Percentiles rank a stretch among this genome's conserved stretches.
Conservation (phyloP, 2,329 filamentous ascomycete species). For the Trichophyton schoenleinii region DNA sequence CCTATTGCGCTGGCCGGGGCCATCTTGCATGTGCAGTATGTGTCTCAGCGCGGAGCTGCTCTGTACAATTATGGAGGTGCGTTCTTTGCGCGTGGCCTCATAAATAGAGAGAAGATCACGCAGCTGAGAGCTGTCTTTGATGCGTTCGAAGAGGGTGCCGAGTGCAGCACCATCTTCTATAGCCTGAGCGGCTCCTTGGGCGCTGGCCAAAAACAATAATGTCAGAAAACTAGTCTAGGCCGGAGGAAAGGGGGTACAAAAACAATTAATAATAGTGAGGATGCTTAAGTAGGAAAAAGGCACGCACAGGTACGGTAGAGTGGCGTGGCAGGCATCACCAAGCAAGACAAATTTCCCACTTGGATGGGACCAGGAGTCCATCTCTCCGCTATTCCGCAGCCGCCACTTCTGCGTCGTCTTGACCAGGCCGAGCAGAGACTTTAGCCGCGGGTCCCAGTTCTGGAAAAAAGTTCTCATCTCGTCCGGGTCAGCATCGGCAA, state of each 20-base stretch:
- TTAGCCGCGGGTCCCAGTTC: slow-evolving; percentile 42
- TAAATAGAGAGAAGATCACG: slow-evolving; percentile 31
- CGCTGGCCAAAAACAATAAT: slow-evolving; percentile 10
- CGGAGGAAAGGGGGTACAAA: too few species aligned
- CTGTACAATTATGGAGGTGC: slow-evolving; percentile 49
- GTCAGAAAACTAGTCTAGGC: too few species aligned
- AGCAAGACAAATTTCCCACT: slow-evolving; percentile 47
- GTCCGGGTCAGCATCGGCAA: slow-evolving; percentile 23
- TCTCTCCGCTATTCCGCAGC: slow-evolving; percentile 43
- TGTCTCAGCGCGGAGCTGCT: slow-evolving; percentile 50
- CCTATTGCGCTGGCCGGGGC: slow-evolving; percentile 42
- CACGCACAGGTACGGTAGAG: slow-evolving; percentile 43
- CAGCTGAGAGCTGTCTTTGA: slow-evolving; percentile 12
- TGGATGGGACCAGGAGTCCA: slow-evolving; percentile 46
- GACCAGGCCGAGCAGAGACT: slow-evolving; percentile 7
- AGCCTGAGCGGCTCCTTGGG: slow-evolving; percentile 23
- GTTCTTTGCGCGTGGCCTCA: slow-evolving; percentile 44
- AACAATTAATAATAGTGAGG: too few species aligned
- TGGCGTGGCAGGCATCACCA: slow-evolving; percentile 53
- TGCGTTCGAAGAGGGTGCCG: slow-evolving; percentile 15
- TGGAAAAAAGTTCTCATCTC: slow-evolving; percentile 44
- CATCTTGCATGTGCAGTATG: slow-evolving; percentile 50
- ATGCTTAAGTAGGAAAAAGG: slow-evolving; percentile 29
- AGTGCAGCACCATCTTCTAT: slow-evolving; percentile 23
- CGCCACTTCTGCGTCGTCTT: slow-evolving; percentile 41